Evolutionary conservation across 2,329 filamentous ascomycete genomes (phyloP).

Genomic region (Talaromyces sp.): DNA sequence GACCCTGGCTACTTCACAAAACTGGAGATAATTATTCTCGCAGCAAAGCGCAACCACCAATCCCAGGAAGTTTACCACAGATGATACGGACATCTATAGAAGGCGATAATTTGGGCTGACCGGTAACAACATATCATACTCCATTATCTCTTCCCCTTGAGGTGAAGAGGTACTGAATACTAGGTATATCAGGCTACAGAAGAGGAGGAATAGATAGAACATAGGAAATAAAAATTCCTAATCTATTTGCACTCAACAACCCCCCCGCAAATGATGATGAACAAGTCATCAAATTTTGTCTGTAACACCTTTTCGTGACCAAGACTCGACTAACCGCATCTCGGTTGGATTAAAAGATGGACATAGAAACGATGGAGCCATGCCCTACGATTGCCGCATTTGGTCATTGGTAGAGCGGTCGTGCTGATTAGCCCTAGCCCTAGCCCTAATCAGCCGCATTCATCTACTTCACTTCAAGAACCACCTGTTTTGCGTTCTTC

Average conservation of each 20-base stretch:
- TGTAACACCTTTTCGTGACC: background rate
- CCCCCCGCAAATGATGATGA: background rate
- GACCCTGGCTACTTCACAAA: too few relatives aligned
- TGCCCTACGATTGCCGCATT: background rate
- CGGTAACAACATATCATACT: background rate
- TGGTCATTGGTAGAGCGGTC: background rate
- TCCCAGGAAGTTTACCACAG: background rate
- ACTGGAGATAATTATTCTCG: too few relatives aligned
- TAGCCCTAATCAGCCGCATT: background rate
- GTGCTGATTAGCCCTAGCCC: background rate
- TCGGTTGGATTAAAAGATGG: background rate
- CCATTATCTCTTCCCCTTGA: background rate
- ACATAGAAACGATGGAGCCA: background rate
- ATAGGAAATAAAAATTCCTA: too few relatives aligned
- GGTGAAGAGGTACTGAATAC: background rate
- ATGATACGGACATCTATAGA: background rate
- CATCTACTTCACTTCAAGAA: too few relatives aligned
- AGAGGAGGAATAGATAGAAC: too few relatives aligned
- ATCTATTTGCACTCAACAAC: background rate
- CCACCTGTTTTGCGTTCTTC: too few relatives aligned
- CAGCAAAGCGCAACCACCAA: too few relatives aligned
- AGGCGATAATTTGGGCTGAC: background rate
- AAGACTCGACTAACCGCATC: background rate
- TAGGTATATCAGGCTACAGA: background rate
- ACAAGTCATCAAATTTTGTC: background rate